These are phyloP conservation scores for Fusarium temperatum DNA, from an alignment of 2,329 filamentous ascomycete species.

Conservation along the genomic window DNA sequence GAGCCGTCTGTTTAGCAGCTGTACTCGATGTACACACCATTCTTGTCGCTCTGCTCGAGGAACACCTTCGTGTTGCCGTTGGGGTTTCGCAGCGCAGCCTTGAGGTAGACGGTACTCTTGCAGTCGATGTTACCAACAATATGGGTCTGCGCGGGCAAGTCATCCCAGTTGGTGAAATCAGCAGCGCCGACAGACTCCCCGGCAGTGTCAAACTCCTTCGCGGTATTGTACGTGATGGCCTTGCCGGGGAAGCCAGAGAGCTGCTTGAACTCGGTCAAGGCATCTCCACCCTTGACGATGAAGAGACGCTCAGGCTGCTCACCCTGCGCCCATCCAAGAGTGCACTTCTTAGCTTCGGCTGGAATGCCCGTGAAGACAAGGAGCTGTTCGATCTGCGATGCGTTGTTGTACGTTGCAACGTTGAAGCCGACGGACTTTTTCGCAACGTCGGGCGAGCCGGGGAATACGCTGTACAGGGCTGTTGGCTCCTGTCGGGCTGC, in stretches of 20 bases:
- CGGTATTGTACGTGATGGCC: conserved; percentile 33
- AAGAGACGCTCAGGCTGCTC: conserved; percentile 50
- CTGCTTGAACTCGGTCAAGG: conserved; percentile 34
- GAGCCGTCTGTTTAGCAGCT: conserved; percentile 1
- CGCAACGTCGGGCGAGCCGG: conserved; percentile 22
- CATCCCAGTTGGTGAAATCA: conserved; percentile 48
- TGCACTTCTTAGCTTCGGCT: conserved; percentile 41
- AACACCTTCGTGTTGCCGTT: conserved; percentile 42
- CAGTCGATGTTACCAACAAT: conserved; percentile 41
- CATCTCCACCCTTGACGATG: conserved; percentile 45
- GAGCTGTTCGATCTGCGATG: conserved; percentile 44
- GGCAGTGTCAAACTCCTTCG: conserved; percentile 34
- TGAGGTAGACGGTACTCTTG: conserved; percentile 43
- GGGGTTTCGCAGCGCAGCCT: conserved; percentile 35
- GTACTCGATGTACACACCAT: conserved; percentile 44
- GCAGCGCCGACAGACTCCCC: conserved; percentile 28
- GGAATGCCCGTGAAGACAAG: conserved; percentile 47
- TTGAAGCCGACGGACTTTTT: conserved; percentile 30
- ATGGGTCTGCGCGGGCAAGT: conserved; percentile 29
- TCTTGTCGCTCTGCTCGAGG: conserved; percentile 44
- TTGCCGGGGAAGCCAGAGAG: conserved; percentile 41
- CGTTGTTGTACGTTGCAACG: conserved; percentile 38
- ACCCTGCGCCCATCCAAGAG: conserved; percentile 49
- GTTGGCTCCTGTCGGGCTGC: conserved; percentile 7
- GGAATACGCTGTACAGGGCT: conserved; percentile 29